These are phyloP conservation scores for Mycosphaerella arachidis DNA, from an alignment of 2,329 filamentous ascomycete species.

Conservation along the genomic window DNA sequence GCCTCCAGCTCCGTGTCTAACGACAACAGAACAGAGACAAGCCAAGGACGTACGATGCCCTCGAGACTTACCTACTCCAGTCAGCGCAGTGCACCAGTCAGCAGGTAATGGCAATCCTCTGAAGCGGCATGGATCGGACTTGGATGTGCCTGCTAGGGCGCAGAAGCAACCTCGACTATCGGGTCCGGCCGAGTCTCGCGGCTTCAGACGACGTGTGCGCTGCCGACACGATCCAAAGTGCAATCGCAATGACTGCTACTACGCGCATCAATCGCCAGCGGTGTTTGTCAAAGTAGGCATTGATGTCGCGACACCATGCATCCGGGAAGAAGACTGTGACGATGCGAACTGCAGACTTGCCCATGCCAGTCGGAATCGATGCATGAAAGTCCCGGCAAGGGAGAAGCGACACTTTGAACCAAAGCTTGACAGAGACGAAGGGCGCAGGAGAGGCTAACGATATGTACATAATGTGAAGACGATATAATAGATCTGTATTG, in stretches of 20 bases:
- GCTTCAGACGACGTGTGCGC: not conserved
- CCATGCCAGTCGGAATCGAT: not conserved
- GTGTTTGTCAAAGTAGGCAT: not conserved
- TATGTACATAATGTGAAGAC: not conserved
- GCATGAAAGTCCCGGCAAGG: not conserved
- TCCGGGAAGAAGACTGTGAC: not conserved
- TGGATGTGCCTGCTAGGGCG: not conserved
- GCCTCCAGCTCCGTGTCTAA: not conserved
- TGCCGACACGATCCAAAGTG: not conserved
- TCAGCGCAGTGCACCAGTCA: not conserved
- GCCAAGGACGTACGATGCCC: not conserved
- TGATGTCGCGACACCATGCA: not conserved
- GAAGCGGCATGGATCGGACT: not conserved
- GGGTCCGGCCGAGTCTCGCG: not conserved
- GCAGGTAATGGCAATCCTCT: not conserved
- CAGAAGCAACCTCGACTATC: not conserved
- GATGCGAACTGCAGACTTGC: not conserved
- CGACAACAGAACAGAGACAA: not conserved
- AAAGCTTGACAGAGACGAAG: not conserved
- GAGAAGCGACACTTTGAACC: not conserved
- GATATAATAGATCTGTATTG: not conserved
- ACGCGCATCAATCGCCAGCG: not conserved
- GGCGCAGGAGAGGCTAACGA: not conserved
- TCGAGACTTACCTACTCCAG: not conserved
- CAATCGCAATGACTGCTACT: not conserved